phyloP scores from a whole-genome alignment of 306 rosid species.

The Inga laurina region DNA sequence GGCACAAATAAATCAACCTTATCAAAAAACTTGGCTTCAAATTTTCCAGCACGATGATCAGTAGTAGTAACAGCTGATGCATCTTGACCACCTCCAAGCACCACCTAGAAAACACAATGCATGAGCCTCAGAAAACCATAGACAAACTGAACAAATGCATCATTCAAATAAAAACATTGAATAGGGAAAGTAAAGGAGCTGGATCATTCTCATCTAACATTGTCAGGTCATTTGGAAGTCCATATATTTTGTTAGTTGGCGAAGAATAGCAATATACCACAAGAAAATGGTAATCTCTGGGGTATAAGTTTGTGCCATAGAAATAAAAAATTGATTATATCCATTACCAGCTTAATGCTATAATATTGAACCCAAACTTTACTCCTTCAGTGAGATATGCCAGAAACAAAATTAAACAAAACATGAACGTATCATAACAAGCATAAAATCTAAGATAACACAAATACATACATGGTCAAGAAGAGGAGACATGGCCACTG shows the following conservation, averaged over 20 bases:
- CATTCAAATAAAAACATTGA: not conserved
- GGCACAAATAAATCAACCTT: conserved; percentile 45
- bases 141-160: not conserved
- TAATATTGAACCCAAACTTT: not conserved
- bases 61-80: conserved; percentile 90
- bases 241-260: not conserved
- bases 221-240: not conserved
- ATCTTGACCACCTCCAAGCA: conserved; percentile 98
- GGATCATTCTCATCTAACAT: not conserved
- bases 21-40: conserved; percentile 90
- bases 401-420: not conserved
- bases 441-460: not conserved
- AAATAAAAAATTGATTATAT: not conserved
- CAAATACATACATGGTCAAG: conserved; percentile 77
- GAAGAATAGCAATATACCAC: not conserved
- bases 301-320: not conserved
- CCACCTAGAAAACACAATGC: conserved; percentile 55
- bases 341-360: not conserved
- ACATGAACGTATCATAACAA: not conserved
- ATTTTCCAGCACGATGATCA: conserved; percentile 91
- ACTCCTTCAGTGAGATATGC: not conserved
- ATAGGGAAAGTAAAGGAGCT: conserved; percentile 7
- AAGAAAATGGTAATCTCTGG: not conserved
- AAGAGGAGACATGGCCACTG: conserved; percentile 89
- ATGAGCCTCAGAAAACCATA: conserved; percentile 14